phyloP scores from a whole-genome alignment of 139 green algal genomes.

The Eudorina sp. region DNA sequence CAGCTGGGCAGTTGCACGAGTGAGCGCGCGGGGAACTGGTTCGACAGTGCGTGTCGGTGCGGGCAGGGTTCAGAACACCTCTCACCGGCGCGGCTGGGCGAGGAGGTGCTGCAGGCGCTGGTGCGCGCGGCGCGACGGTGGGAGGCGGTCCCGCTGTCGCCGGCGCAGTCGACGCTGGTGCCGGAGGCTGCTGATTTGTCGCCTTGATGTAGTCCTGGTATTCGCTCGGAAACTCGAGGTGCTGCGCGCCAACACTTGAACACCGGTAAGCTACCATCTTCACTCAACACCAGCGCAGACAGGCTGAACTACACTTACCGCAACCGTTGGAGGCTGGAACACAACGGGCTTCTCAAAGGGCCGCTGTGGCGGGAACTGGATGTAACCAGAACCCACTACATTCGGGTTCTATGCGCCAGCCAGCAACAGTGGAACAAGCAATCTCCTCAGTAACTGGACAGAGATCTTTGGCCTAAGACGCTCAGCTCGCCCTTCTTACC shows the following conservation, averaged over 20 bases:
- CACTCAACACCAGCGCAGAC: too few species aligned
- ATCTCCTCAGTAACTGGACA: not conserved
- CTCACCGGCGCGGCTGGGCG: not conserved
- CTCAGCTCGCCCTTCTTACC: conserved; percentile 4
- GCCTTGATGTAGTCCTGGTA: conserved; percentile 46
- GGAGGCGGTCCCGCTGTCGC: not conserved
- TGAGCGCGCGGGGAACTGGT: too few species aligned
- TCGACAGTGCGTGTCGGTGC: too few species aligned
- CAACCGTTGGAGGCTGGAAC: conserved; percentile 70
- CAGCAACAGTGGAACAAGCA: not conserved
- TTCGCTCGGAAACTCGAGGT: conserved; percentile 62
- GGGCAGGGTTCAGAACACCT: too few species aligned
- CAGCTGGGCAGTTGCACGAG: too few species aligned
- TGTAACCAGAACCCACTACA: conserved; percentile 65
- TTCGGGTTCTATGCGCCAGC: conserved; percentile 14
- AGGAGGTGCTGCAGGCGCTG: not conserved
- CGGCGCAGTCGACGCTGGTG: not conserved
- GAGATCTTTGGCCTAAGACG: not conserved
- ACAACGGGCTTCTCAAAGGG: conserved; percentile 63
- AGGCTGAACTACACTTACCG: too few species aligned
- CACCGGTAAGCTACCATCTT: too few species aligned
- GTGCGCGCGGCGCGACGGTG: not conserved
- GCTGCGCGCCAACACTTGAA: conserved; percentile 31
- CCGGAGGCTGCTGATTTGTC: not conserved
- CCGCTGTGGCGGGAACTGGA: conserved; percentile 68